Base-by-base conservation (phyloP, 495 filamentous ascomycete species). In the Podospora comata region DNA sequence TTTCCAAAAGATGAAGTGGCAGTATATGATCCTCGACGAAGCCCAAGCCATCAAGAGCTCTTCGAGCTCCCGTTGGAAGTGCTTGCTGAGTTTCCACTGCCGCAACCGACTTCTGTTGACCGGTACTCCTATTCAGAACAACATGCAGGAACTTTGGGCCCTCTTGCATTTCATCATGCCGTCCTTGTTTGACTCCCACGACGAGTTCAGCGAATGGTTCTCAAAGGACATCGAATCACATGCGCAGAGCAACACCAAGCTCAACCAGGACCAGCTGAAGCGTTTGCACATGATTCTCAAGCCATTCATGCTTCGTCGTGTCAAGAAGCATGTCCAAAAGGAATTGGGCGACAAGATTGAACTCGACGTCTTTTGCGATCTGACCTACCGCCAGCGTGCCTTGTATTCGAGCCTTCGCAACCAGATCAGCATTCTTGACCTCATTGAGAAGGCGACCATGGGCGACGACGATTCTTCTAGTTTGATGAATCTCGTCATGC, bases 151-250 rank as follows among this genome's bases (percentile, higher is more conserved):
- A 80, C 81, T 99, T 61, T 99, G 95, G 95, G 95, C 95, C 54
- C 82, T 99, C 68, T 83, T 99, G 48, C 95, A 99, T 84, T 99
- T 99, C 79, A 99, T 99, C 82, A 99, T 99, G 95, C 95, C 95
- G 15, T 96, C 91, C 54, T 83, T 99, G 26, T 99, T 99, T 79
- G 95, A 99, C 76, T 97, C 93, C 3, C 95, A 99, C 77, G 95
- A 99, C 76, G 95, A 99, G 76, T 99, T 99, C 78, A 97, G 93
- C 81, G 95, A 99, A 75, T 99, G 95, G 95, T 99, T 99, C 80
- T 98, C 96, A 39, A 98, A 98, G 77, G 95, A 99, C 73, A 99
- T 99, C 72, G 95, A 99, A 79, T 97, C 93, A 32, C 95, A 99
- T 72, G 96, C 95, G 11, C 94, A 97, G 79, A 97, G 92, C 79